Base-by-base conservation (phyloP, 2,329 filamentous ascomycete species). In the Ophiostoma populinum region DNA sequence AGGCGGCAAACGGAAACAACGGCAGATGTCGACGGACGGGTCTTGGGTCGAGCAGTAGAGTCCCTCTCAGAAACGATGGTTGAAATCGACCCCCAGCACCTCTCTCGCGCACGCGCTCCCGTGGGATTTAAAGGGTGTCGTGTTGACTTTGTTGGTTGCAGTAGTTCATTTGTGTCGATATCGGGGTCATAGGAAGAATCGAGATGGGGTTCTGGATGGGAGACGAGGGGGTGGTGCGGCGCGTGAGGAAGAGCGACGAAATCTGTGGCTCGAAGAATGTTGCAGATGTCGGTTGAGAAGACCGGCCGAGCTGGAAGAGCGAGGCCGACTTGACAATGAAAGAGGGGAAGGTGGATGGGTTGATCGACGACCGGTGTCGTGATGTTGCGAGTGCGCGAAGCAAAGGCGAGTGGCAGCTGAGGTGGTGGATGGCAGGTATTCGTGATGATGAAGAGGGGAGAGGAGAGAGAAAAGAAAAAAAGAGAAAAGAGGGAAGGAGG, bases 101-200 rank as follows among this genome's bases (percentile, higher is more conserved):
- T 70, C 65, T 57, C 66, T 69, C 65, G 63, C 65, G 60, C 65
- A 63, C 65, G 61, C 63, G 61, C 63, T 71, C 67, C 67, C 71
- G 70, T 74, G 62, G 63, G 65, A 58, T 70, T 76, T 70, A 77
- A 75, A 76, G 72, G 65, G 70, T 75, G 69, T 65, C 67, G 62
- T 59, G 59, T 57, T 62, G 62, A 63, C 62, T 62, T 44, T 58
- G 53, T 43, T 53, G 50, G 46, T 52, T 55, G 57, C 53, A 57
- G 53, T 51, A 60, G 61, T 55, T 63, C 63, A 66, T 67, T 66
- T 57, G 62, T 59, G 58, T 54, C 51, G 54, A 45, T 59, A 54
- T 55, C 51, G 49, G 65, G 56, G 58, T 72, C 70, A 75, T 75
- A 56, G 59, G 58, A 60, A 50, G 46, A 49, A 51, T 54, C 50